These are phyloP conservation scores for Macrophomina pseudophaseolina DNA, from an alignment of 2,329 filamentous ascomycete genomes.

Conservation along the genomic window DNA sequence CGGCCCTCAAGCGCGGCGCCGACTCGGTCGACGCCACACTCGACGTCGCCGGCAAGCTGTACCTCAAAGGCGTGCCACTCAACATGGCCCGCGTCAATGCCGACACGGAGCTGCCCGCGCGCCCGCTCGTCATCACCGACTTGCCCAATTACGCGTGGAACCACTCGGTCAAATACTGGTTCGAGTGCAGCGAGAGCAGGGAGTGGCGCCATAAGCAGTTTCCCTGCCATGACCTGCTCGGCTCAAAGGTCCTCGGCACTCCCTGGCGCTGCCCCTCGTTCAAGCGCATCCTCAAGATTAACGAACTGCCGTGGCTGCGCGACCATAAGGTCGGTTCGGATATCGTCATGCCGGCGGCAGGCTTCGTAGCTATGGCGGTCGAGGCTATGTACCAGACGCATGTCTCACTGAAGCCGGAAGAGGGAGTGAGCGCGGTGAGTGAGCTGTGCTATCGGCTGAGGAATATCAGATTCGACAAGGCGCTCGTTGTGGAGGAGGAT, in stretches of 20 bases:
- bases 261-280: conserved; percentile 42
- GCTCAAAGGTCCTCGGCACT: conserved; percentile 37
- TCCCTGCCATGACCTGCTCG: conserved; percentile 35
- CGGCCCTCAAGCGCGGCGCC: conserved; percentile 23
- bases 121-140: conserved; percentile 29
- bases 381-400: conserved; percentile 21
- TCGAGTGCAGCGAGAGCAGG: conserved; percentile 32
- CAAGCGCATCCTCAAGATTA: conserved; percentile 48
- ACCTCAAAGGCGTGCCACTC: neutral
- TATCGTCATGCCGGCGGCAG: neutral
- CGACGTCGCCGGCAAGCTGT: conserved; percentile 19
- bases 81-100: conserved; percentile 12
- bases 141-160: conserved; percentile 39
- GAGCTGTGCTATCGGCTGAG: conserved; percentile 29
- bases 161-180: conserved; percentile 33
- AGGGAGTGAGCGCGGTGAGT: conserved; percentile 31
- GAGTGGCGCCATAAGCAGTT: conserved; percentile 31
- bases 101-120: neutral
- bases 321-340: conserved; percentile 44
- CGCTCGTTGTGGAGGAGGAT: conserved; percentile 33
- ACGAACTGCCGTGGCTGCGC: conserved; percentile 52
- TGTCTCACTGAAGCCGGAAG: neutral
- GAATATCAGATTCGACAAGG: conserved; percentile 33
- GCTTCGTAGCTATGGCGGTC: conserved; percentile 9
- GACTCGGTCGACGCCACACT: neutral